A percentile compares a stretch with the other conserved stretches of the same genome.
Evolutionary conservation across 2,329 filamentous ascomycete species (phyloP).

Genomic region (Penicillium sp.): DNA sequence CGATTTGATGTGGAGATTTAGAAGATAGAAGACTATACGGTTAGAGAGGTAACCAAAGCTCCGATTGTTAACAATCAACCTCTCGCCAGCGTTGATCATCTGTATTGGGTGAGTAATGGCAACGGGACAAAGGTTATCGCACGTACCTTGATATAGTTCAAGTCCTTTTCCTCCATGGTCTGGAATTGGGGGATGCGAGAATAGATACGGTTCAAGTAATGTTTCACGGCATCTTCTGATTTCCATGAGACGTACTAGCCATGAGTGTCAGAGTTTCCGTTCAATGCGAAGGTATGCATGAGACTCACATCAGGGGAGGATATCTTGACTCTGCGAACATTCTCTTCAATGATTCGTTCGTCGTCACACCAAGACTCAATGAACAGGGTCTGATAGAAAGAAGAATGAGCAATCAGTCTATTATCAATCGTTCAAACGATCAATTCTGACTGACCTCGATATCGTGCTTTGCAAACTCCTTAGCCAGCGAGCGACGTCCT

Average conservation of each 20-base stretch:
- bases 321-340: constrained; percentile 96
- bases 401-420: not conserved
- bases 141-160: constrained; percentile 84
- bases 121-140: not conserved
- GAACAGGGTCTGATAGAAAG: constrained; percentile 71
- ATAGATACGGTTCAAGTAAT: constrained; percentile 87
- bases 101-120: constrained; percentile 20
- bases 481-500: constrained; percentile 78
- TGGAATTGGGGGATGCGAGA: constrained; percentile 94
- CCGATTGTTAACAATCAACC: constrained; percentile 94
- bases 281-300: not conserved
- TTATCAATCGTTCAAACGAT: not conserved
- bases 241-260: constrained; percentile 81
- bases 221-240: constrained; percentile 83
- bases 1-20: constrained; percentile 95
- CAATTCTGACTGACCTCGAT: constrained; percentile 64
- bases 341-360: constrained; percentile 89
- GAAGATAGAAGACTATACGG: constrained; percentile 95
- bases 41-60: constrained; percentile 96
- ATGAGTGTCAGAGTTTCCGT: constrained; percentile 5
- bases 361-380: constrained; percentile 96
- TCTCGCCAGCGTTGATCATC: constrained; percentile 96
- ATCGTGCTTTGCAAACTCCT: constrained; percentile 96
- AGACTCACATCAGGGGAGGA: constrained; percentile 84
- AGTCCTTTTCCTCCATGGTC: constrained; percentile 88